Evolutionary conservation across 805 yeast species (phyloP).

Genomic region (Candida tammaniensis): DNA sequence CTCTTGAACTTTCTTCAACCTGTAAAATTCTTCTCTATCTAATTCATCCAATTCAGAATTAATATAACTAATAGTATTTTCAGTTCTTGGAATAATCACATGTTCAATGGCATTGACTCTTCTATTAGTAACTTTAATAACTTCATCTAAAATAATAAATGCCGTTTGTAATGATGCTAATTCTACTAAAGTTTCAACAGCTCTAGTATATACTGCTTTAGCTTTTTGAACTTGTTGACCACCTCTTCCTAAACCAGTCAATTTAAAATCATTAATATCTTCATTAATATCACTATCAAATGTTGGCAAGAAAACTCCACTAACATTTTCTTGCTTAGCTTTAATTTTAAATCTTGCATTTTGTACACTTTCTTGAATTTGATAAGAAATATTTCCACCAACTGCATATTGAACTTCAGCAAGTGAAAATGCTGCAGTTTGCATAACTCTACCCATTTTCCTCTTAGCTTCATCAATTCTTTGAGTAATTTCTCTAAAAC

Average conservation of each 20-base stretch:
- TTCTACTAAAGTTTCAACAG: slow-evolving; percentile 96
- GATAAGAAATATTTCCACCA: slow-evolving; percentile 92
- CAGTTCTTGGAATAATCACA: slow-evolving; percentile 96
- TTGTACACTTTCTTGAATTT: slow-evolving; percentile 91
- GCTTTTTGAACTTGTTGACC: slow-evolving; percentile 98
- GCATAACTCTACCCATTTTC: slow-evolving; percentile 98
- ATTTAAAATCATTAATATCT: slow-evolving; percentile 85
- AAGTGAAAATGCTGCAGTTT: slow-evolving; percentile 93
- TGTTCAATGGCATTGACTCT: slow-evolving; percentile 99
- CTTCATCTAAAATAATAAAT: slow-evolving; percentile 93
- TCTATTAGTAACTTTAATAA: slow-evolving; percentile 94
- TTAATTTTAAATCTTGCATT: slow-evolving; percentile 86
- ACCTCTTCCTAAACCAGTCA: slow-evolving; percentile 97
- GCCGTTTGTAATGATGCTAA: slow-evolving; percentile 96
- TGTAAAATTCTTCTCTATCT: slow-evolving; percentile 96
- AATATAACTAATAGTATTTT: slow-evolving; percentile 87
- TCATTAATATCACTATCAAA: slow-evolving; percentile 84
- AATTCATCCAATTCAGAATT: slow-evolving; percentile 95
- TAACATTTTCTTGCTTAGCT: slow-evolving; percentile 92
- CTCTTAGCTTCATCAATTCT: slow-evolving; percentile 93
- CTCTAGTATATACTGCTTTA: slow-evolving; percentile 86
- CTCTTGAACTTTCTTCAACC: slow-evolving; percentile 94
- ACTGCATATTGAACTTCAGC: slow-evolving; percentile 98
- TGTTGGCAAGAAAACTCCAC: slow-evolving; percentile 92
- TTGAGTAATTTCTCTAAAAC: slow-evolving; percentile 93